Percentiles rank a stretch among this genome's conserved stretches.
phyloP scores from a whole-genome alignment of 2,329 filamentous ascomycete species.

The Fusarium pseudoanthophilum region DNA sequence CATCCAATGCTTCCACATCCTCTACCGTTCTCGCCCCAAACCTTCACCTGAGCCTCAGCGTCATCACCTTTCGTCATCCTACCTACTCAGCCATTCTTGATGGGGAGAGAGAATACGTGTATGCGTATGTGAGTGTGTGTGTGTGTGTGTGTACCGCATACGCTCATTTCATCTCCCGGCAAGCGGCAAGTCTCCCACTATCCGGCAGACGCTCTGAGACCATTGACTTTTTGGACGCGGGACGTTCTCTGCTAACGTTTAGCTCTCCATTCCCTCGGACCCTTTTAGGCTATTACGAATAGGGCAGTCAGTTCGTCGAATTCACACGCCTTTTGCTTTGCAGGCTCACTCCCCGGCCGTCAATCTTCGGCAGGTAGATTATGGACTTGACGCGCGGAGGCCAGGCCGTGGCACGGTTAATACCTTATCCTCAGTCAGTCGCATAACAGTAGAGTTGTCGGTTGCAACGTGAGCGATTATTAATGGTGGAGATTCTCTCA shows the following conservation, averaged over 20 bases:
- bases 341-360: background rate
- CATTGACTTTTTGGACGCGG: background rate
- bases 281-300: constrained; percentile 30
- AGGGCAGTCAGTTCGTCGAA: constrained; percentile 19
- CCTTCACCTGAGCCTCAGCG: background rate
- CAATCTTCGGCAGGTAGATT: constrained; percentile 9
- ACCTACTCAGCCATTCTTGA: constrained; percentile 26
- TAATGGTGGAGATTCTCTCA: constrained; percentile 7
- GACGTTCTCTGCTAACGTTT: background rate
- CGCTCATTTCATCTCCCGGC: background rate
- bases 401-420: constrained; percentile 15
- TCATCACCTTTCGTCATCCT: constrained; percentile 28
- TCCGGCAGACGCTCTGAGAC: background rate
- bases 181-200: constrained; percentile 9
- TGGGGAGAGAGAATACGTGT: background rate
- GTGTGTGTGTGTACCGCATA: background rate
- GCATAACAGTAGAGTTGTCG: background rate
- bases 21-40: background rate
- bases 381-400: constrained; percentile 33
- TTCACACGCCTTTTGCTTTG: background rate
- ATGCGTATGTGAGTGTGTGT: background rate
- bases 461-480: constrained; percentile 22
- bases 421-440: background rate
- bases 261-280: constrained; percentile 15
- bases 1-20: background rate